Base-by-base conservation (phyloP, 805 yeast genomes). In the Saccharomycopsis lassenensis region DNA sequence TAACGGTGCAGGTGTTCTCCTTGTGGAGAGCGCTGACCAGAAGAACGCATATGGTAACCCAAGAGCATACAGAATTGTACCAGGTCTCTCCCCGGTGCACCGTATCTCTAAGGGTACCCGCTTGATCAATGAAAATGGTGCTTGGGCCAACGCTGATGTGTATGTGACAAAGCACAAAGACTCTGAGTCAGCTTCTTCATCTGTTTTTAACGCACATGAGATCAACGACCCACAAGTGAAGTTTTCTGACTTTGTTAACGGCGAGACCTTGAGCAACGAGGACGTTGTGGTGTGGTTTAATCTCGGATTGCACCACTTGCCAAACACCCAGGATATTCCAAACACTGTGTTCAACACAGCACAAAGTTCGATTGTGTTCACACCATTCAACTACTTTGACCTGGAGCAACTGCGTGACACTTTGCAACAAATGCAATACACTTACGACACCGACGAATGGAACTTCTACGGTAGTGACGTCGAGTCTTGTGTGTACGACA, bases 301-400 rank as follows among this genome's bases (percentile, higher is more conserved):
- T 39, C 31, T 52, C 26, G 56, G 50, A 22, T 35, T 52, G 16
- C 56, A 52, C 31, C 56, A 52, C 31, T 43, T 52, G 31, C 56
- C 56, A 41, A 51, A 48, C 39, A 48, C 54, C 18, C 52, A 52
- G 25, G 56, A 52, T 41, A 48, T 52, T 24, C 56, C 55, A 41
- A 49, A 45, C 30, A 52, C 56, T 8, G 42, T 52, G 21, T 52
- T 45, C 45, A 46, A 40, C 29, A 49, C 55, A 20, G 56, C 55
- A 10, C 44, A 40, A 29, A 42, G 52, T 4, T 39, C 47, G 11
- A 43, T 52, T 22, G 24, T 49, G 18, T 32, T 52, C 17, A 52
- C 56, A 4, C 56, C 56, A 18, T 52, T 41, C 43, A 52, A 52
- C 42, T 52, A 49, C 48, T 52, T 52, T 22, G 52, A 49, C 28